Evolutionary conservation across 2,329 filamentous ascomycete species (phyloP), one percentile per base, ranked within the genome.

Genomic region (Cephalotrichum gorgonifer): DNA sequence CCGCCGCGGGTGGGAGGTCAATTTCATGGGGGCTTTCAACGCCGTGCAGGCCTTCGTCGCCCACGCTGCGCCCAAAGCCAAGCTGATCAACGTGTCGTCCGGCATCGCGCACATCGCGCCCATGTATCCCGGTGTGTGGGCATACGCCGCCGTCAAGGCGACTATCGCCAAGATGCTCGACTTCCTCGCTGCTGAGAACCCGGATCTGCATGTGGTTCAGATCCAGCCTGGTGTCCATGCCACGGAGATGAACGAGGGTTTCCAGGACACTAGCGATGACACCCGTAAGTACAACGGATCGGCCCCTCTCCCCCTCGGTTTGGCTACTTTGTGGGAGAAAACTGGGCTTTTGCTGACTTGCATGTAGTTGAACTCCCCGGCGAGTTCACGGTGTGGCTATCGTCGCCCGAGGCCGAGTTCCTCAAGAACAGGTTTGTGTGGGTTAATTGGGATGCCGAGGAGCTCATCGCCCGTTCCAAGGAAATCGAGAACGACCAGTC

Each of bases 371-470:
- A 58, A 33, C 64, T 74, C 9, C 59, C 68, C 2, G 68, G 59
- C 0, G 57, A 66, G 50, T 75, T 74, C 54, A 51, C 58, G 3
- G 62, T 74, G 6, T 75, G 72, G 72, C 56, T 68, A 25, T 62
- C 67, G 0, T 68, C 64, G 25, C 54, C 64, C 1, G 70, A 76
- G 52, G 71, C 73, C 0, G 55, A 53, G 6, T 75, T 76, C 52
- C 54, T 77, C 25, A 69, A 65, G 38, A 62, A 66, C 3, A 70
- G 68, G 43, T 68, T 70, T 22, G 55, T 75, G 1, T 76, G 70
- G 67, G 63, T 66, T 11, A 70, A 71, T 22, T 77, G 72, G 73
- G 74, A 77, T 55, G 64, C 75, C 0, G 64, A 71, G 35, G 73
- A 76, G 53, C 62, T 77, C 30, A 69, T 69, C 55, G 58, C 60